Evolutionary conservation across 2,329 filamentous ascomycete species (phyloP).

Genomic region (Talaromyces albobiverticillius): DNA sequence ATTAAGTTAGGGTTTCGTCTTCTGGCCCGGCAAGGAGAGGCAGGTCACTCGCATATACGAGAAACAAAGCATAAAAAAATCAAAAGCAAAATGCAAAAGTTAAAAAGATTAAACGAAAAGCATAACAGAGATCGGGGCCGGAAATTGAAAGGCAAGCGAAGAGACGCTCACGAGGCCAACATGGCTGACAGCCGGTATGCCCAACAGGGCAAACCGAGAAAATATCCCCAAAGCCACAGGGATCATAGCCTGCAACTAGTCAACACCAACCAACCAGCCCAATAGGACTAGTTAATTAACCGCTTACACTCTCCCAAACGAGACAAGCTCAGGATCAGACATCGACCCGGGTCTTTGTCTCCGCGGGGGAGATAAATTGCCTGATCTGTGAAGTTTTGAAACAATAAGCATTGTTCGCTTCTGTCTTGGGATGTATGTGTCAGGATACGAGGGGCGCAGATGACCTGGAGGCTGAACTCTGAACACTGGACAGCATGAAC

Average conservation of each 20-base stretch:
- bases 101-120: not conserved
- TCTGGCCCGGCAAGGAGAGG: too few relatives aligned
- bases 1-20: too few relatives aligned
- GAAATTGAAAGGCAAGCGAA: too few relatives aligned
- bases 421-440: too few relatives aligned
- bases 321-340: slow-evolving; percentile 8
- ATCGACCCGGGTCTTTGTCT: not conserved
- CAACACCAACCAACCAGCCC: too few relatives aligned
- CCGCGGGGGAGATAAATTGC: not conserved
- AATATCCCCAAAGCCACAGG: not conserved
- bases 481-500: not conserved
- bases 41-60: too few relatives aligned
- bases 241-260: too few relatives aligned
- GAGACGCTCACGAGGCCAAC: not conserved
- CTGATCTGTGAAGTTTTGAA: not conserved
- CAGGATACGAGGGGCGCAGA: too few relatives aligned
- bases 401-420: not conserved
- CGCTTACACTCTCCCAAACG: slow-evolving; percentile 5
- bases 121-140: not conserved
- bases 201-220: not conserved
- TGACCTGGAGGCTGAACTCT: too few relatives aligned
- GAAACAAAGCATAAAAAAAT: too few relatives aligned
- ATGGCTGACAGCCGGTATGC: too few relatives aligned
- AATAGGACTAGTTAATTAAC: too few relatives aligned
- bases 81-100: not conserved